A percentile compares a stretch with the other conserved stretches of the same genome.
phyloP scores from a whole-genome alignment of 345 rosid species.

The Dimocarpus longan region DNA sequence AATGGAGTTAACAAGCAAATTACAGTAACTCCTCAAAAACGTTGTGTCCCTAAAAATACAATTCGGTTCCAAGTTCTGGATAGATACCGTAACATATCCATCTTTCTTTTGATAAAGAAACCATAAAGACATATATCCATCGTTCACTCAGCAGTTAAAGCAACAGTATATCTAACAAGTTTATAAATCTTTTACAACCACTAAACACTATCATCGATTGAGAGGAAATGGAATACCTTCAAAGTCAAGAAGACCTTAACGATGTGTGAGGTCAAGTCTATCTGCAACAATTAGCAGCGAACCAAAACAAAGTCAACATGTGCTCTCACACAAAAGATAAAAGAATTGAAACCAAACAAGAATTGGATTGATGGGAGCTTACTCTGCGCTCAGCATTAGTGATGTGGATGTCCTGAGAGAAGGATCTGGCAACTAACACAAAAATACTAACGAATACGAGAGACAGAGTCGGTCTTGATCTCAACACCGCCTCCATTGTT shows the following conservation, averaged over 20 bases:
- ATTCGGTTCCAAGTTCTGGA: not conserved
- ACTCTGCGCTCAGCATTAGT: slow-evolving; percentile 91
- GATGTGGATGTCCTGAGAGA: slow-evolving; percentile 61
- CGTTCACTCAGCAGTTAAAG: not conserved
- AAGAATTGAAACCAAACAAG: not conserved
- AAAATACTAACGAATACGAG: slow-evolving; percentile 42
- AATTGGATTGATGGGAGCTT: slow-evolving; percentile 25
- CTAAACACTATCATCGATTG: not conserved
- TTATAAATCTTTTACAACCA: not conserved
- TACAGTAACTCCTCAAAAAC: not conserved
- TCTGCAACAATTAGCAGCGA: slow-evolving; percentile 56
- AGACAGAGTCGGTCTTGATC: slow-evolving; percentile 34
- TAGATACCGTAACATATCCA: not conserved
- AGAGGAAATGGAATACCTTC: slow-evolving; percentile 54
- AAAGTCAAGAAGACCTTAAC: slow-evolving; percentile 80
- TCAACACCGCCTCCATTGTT: slow-evolving; percentile 47
- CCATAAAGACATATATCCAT: not conserved
- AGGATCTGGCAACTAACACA: slow-evolving; percentile 38
- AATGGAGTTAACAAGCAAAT: not conserved
- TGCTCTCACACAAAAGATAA: not conserved
- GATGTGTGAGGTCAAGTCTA: slow-evolving; percentile 88
- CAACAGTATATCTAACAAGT: not conserved
- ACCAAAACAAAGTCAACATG: slow-evolving; percentile 11
- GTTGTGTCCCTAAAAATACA: not conserved
- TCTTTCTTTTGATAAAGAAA: not conserved